A percentile compares a stretch with the other conserved stretches of the same genome.
phyloP scores from a whole-genome alignment of 331 rosid species.

The Acacia concinna region DNA sequence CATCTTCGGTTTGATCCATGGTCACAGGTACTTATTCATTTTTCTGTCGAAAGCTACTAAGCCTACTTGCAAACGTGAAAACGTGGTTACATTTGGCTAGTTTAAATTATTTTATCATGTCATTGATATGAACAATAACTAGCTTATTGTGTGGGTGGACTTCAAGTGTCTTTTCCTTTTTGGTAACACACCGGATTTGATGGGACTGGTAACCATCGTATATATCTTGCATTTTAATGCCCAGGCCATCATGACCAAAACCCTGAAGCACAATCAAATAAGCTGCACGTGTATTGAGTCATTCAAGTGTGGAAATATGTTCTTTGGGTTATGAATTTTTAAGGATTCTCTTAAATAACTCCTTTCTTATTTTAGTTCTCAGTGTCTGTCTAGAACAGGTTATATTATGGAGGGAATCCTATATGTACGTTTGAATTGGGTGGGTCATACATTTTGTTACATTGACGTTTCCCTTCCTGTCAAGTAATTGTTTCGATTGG shows the following conservation, averaged over 20 bases:
- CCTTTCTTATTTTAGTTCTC: not conserved
- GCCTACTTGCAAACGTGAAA: constrained; percentile 16
- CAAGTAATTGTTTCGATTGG: not conserved
- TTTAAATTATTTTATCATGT: not conserved
- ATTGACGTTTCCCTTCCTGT: not conserved
- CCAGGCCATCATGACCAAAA: not conserved
- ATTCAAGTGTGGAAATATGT: not conserved
- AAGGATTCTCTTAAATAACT: not conserved
- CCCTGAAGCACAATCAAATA: not conserved
- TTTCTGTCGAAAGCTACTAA: not conserved
- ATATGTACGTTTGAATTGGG: not conserved
- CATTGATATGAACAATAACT: constrained; percentile 11
- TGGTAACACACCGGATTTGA: not conserved
- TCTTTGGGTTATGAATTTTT: not conserved
- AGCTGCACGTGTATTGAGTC: not conserved
- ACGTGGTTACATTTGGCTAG: not conserved
- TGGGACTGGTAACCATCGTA: not conserved
- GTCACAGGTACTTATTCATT: constrained; percentile 67
- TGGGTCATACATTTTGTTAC: not conserved
- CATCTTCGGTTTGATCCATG: constrained; percentile 97
- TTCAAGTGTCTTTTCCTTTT: not conserved
- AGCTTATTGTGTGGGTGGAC: not conserved
- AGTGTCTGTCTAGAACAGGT: not conserved
- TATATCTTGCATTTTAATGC: not conserved
- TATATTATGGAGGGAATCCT: not conserved